These are phyloP conservation scores for Didymella exigua DNA, from an alignment of 2,329 filamentous ascomycete species.

Conservation along the genomic window DNA sequence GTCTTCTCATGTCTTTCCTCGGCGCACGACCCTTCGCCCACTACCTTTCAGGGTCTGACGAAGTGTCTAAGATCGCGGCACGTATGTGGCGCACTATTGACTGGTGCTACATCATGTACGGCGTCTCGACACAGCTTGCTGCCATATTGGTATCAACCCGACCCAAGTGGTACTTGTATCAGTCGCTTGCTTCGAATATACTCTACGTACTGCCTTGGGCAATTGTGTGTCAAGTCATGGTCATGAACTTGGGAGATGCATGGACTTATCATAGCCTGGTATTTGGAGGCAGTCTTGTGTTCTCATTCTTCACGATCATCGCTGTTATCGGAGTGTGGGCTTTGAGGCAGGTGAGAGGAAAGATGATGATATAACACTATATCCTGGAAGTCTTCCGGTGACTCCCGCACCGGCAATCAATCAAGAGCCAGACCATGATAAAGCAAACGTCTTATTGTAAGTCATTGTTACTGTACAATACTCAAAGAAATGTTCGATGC, in stretches of 20 bases:
- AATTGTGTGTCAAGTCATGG: conserved; percentile 58
- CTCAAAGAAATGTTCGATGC: no score
- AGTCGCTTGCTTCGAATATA: conserved; percentile 69
- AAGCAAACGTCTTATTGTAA: no score
- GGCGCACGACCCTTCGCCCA: conserved; percentile 66
- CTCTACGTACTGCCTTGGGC: conserved; percentile 75
- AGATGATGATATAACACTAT: no score
- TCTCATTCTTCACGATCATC: conserved; percentile 65
- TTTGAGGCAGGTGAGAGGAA: conserved; percentile 51
- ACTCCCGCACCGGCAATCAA: no score
- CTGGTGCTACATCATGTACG: conserved; percentile 73
- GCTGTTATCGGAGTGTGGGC: conserved; percentile 60
- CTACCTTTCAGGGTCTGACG: conserved; percentile 63
- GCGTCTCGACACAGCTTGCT: conserved; percentile 67
- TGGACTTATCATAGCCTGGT: conserved; percentile 72
- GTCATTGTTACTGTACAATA: no score
- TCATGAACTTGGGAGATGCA: conserved; percentile 56
- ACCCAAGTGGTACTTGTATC: conserved; percentile 70
- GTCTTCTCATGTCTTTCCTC: conserved; percentile 65
- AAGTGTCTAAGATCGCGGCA: conserved; percentile 65
- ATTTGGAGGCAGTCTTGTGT: conserved; percentile 71
- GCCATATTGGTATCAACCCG: conserved; percentile 67
- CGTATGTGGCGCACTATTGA: conserved; percentile 66
- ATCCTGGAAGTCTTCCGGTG: no score
- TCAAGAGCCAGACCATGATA: no score